Percentiles rank a stretch among this genome's conserved stretches.
Evolutionary conservation across 768 basidiomycete species (phyloP).

Genomic region (Agrocybe chaxingu): DNA sequence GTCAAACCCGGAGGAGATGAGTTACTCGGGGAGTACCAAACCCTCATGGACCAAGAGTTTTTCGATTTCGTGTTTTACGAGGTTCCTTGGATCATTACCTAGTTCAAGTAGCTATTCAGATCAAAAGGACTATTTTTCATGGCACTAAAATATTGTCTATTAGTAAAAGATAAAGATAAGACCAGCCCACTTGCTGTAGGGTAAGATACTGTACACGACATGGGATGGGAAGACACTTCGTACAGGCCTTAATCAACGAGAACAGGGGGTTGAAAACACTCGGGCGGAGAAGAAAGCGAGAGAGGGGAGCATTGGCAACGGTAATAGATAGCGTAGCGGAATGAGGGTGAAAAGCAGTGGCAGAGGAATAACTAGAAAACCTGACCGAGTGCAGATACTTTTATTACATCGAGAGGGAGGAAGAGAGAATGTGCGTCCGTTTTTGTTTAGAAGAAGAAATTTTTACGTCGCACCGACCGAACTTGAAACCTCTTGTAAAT

Average conservation of each 20-base stretch:
- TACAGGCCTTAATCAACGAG: constrained; percentile 15
- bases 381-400: constrained; percentile 21
- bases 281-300: constrained; percentile 12
- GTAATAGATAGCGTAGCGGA: constrained; percentile 14
- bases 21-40: constrained; percentile 87
- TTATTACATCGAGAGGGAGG: constrained; percentile 25
- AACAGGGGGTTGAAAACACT: constrained; percentile 5
- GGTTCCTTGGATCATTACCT: constrained; percentile 83
- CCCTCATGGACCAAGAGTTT: constrained; percentile 91
- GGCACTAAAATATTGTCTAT: constrained; percentile 30
- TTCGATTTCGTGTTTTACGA: constrained; percentile 95
- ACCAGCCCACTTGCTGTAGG: constrained; percentile 52
- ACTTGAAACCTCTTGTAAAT: constrained; percentile 18
- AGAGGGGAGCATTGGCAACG: constrained; percentile 10
- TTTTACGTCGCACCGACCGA: constrained; percentile 12
- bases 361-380: constrained; percentile 22
- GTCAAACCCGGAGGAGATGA: constrained; percentile 47
- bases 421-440: constrained; percentile 14
- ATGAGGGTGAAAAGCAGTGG: constrained; percentile 18
- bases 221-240: constrained; percentile 25
- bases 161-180: constrained; percentile 62
- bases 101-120: constrained; percentile 21
- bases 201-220: constrained; percentile 39
- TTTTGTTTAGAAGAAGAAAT: background rate
- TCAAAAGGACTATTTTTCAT: constrained; percentile 2